phyloP scores from a whole-genome alignment of 1,284 basidiomycete genomes.

The Boletus hoseneyae region DNA sequence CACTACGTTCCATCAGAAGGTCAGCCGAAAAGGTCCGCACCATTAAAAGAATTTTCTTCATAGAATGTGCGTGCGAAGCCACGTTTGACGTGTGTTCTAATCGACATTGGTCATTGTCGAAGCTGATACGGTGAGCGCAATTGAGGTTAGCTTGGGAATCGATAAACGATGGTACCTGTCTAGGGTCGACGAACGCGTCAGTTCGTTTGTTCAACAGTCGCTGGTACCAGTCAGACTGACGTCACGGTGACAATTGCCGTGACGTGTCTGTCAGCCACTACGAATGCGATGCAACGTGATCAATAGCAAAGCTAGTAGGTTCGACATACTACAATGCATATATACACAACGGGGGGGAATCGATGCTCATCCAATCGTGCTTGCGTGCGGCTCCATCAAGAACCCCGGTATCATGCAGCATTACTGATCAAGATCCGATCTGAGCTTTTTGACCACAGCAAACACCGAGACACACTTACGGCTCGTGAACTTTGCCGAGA shows the following conservation, averaged over 20 bases:
- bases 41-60: conserved; percentile 13
- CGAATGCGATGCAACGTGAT: background rate
- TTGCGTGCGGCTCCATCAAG: background rate
- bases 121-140: background rate
- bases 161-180: no score
- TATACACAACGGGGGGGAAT: background rate
- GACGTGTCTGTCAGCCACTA: no score
- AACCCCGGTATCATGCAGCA: background rate
- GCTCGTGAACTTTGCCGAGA: background rate
- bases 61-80: conserved; percentile 17
- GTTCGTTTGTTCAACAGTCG: no score
- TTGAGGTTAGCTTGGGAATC: background rate
- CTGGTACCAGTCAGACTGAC: no score
- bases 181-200: no score
- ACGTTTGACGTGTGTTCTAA: background rate
- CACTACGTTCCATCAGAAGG: conserved; percentile 25
- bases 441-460: conserved; percentile 1
- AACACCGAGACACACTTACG: conserved; percentile 12
- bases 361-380: background rate
- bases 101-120: background rate
- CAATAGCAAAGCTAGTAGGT: background rate
- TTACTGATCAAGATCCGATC: background rate
- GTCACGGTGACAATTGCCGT: no score
- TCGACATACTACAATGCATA: conserved; percentile 6
- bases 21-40: conserved; percentile 4